Evolutionary conservation across 345 rosid species (phyloP).

Genomic region (Syzygium aqueum): DNA sequence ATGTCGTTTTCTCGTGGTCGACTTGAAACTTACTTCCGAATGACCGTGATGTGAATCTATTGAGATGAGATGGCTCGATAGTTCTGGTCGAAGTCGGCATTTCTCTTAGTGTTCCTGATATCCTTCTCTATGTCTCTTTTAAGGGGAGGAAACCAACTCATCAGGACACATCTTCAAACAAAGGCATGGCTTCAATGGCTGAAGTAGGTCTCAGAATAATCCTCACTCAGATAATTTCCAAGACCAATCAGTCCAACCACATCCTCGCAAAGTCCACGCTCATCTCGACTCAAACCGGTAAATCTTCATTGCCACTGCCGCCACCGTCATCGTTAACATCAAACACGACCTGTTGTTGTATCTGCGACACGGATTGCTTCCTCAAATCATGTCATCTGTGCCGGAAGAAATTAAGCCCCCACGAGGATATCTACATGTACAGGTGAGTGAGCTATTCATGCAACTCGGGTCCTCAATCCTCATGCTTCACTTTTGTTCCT

Average conservation of each 20-base stretch:
- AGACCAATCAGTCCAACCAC: background rate
- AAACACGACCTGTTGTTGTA: background rate
- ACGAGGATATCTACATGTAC: constrained; percentile 82
- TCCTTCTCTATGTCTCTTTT: background rate
- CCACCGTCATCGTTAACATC: no score
- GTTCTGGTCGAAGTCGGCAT: background rate
- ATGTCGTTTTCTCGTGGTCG: background rate
- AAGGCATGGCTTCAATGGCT: background rate
- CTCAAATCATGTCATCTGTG: constrained; percentile 64
- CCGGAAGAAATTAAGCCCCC: constrained; percentile 28
- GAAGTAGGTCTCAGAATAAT: background rate
- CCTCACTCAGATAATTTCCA: background rate
- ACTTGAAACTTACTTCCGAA: background rate
- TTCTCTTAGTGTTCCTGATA: background rate
- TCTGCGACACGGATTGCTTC: constrained; percentile 7
- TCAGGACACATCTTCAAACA: background rate
- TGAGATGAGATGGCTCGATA: background rate
- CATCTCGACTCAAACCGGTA: background rate
- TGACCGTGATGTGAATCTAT: background rate
- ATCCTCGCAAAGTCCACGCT: background rate
- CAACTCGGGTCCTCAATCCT: background rate
- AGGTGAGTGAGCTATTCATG: constrained; percentile 16
- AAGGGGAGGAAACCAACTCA: background rate
- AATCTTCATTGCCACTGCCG: background rate
- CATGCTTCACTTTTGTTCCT: background rate